phyloP scores from a whole-genome alignment of 2,329 filamentous ascomycete species.

The Beauveria sp. region DNA sequence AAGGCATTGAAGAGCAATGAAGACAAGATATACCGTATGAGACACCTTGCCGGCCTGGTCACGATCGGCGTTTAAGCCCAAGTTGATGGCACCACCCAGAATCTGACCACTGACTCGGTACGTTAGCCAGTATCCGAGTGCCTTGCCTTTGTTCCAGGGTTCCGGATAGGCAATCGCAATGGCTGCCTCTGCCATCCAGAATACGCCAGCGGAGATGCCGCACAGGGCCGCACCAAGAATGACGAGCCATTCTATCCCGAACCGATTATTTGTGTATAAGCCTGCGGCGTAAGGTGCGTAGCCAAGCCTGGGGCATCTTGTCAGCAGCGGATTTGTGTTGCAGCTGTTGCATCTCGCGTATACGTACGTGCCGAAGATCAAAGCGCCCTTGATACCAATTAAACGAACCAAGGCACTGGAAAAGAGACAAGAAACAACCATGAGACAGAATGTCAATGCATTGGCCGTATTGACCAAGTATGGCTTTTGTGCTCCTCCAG shows the following conservation, averaged over 20 bases:
- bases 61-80: slow-evolving; percentile 54
- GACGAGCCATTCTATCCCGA: slow-evolving; percentile 59
- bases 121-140: slow-evolving; percentile 61
- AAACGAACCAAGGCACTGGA: slow-evolving; percentile 55
- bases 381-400: slow-evolving; percentile 62
- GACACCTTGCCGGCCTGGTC: slow-evolving; percentile 56
- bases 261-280: slow-evolving; percentile 65
- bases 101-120: slow-evolving; percentile 57
- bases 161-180: slow-evolving; percentile 68
- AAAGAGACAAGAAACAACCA: slow-evolving; percentile 64
- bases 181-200: slow-evolving; percentile 69
- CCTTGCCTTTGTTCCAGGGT: slow-evolving; percentile 56
- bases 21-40: slow-evolving; percentile 60
- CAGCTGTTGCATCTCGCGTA: not conserved
- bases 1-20: slow-evolving; percentile 60
- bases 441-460: slow-evolving; percentile 62
- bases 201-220: slow-evolving; percentile 62
- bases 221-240: slow-evolving; percentile 62
- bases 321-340: not conserved
- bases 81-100: slow-evolving; percentile 62
- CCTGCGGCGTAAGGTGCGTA: slow-evolving; percentile 66
- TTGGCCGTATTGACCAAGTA: slow-evolving; percentile 65
- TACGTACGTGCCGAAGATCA: slow-evolving; percentile 60
- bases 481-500: slow-evolving; percentile 57
- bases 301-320: slow-evolving; percentile 37